These are phyloP conservation scores for Aphanomyces stellatus DNA, from an alignment of 352 stramenopile species.

Conservation along the genomic window DNA sequence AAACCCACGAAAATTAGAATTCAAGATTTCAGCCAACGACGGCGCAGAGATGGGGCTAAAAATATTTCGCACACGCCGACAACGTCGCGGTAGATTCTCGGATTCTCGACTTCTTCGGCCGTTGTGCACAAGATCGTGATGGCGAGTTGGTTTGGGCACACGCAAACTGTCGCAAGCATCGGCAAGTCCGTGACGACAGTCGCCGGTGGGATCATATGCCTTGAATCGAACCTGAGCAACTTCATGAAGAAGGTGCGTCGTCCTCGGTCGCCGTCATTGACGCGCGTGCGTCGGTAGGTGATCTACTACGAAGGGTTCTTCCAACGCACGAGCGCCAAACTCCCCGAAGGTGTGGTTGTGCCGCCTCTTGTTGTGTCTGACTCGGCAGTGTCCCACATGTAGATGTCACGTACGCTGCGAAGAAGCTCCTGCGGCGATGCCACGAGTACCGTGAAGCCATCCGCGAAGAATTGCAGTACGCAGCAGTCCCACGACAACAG, in stretches of 20 bases:
- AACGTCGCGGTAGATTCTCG: too few species aligned
- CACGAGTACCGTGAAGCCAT: constrained; percentile 80
- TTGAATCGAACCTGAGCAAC: constrained; percentile 67
- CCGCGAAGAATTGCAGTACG: constrained; percentile 71
- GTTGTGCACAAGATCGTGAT: constrained; percentile 21
- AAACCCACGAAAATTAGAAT: too few species aligned
- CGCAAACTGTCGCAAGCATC: constrained; percentile 75
- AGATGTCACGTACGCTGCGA: constrained; percentile 48
- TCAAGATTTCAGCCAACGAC: too few species aligned
- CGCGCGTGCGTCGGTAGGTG: constrained; percentile 30
- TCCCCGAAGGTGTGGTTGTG: constrained; percentile 33
- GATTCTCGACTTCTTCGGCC: too few species aligned
- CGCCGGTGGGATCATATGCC: constrained; percentile 51
- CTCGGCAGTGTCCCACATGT: not conserved
- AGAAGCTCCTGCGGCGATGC: constrained; percentile 55
- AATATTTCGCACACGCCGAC: too few species aligned
- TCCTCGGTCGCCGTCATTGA: not conserved
- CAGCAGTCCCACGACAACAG: not conserved
- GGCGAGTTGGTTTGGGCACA: constrained; percentile 72
- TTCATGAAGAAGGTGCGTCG: constrained; percentile 75
- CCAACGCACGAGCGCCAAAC: constrained; percentile 48
- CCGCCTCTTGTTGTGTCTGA: not conserved
- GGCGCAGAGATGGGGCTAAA: too few species aligned
- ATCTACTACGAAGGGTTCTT: constrained; percentile 82
- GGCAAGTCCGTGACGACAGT: constrained; percentile 74